These are phyloP conservation scores for Colletotrichum spinosum DNA, from an alignment of 2,329 filamentous ascomycete species.

Conservation along the genomic window DNA sequence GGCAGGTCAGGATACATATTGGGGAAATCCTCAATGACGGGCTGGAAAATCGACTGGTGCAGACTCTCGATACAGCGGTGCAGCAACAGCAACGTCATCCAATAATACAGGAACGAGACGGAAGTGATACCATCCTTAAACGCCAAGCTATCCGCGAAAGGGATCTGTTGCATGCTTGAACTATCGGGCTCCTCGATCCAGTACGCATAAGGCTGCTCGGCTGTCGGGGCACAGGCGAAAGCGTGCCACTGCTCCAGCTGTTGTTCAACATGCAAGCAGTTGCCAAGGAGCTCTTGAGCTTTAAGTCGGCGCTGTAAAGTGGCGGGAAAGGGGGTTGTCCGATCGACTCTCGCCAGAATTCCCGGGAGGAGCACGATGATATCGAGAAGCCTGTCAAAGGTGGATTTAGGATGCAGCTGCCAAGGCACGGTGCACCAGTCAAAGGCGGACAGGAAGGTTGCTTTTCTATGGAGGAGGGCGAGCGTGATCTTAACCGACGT, in stretches of 20 bases:
- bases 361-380: slow-evolving; percentile 59
- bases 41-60: slow-evolving; percentile 57
- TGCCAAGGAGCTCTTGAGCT: slow-evolving; percentile 60
- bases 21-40: slow-evolving; percentile 54
- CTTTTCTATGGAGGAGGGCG: slow-evolving; percentile 61
- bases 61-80: slow-evolving; percentile 60
- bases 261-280: slow-evolving; percentile 60
- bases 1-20: slow-evolving; percentile 54
- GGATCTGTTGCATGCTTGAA: slow-evolving; percentile 47
- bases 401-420: slow-evolving; percentile 62
- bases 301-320: slow-evolving; percentile 55
- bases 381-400: slow-evolving; percentile 65
- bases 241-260: slow-evolving; percentile 62
- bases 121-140: slow-evolving; percentile 60
- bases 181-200: slow-evolving; percentile 52
- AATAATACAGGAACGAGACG: slow-evolving; percentile 64
- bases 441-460: slow-evolving; percentile 61
- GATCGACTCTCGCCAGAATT: slow-evolving; percentile 59
- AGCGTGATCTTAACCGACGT: slow-evolving; percentile 52
- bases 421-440: slow-evolving; percentile 66
- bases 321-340: slow-evolving; percentile 51
- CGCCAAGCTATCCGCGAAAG: slow-evolving; percentile 58
- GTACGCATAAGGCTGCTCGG: slow-evolving; percentile 49
- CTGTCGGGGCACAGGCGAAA: slow-evolving; percentile 43
- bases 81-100: slow-evolving; percentile 62